Conservation (phyloP, 1,284 basidiomycete genomes). For the Sporisorium exsertum region DNA sequence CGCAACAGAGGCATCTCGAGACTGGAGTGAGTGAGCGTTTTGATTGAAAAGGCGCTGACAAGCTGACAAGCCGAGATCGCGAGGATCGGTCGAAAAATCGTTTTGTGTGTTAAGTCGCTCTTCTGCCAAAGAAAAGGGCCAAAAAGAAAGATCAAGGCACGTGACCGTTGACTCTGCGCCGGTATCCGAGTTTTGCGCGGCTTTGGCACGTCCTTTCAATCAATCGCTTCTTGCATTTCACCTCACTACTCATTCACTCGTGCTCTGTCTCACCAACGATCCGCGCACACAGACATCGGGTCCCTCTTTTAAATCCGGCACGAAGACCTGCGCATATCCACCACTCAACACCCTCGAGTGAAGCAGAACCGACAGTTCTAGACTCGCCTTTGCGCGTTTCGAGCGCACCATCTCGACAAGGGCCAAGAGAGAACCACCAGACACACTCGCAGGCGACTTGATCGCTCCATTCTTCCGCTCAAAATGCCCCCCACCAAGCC, state of each 20-base stretch:
- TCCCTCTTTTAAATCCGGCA: neutral
- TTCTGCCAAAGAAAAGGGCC: too few relatives aligned
- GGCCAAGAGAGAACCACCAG: neutral
- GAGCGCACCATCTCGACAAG: neutral
- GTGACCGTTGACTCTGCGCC: neutral
- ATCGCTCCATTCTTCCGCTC: neutral
- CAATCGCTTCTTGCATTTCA: neutral
- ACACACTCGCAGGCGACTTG: neutral
- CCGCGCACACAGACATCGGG: neutral
- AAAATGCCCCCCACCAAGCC: conserved; percentile 62
- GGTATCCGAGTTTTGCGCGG: neutral
- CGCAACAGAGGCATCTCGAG: too few relatives aligned
- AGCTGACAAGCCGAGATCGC: too few relatives aligned
- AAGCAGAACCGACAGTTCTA: neutral
- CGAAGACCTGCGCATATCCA: neutral
- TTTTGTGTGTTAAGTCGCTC: neutral
- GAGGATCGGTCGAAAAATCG: too few relatives aligned
- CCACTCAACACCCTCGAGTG: neutral
- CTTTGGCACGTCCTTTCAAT: neutral
- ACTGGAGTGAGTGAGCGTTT: too few relatives aligned
- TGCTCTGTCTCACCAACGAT: neutral
- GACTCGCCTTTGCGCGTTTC: neutral
- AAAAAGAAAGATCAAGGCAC: neutral
- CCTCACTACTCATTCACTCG: neutral
- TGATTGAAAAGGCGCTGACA: too few relatives aligned